Evolutionary conservation across 2,329 filamentous ascomycete genomes (phyloP), one percentile per base, ranked within the genome.

Genomic region (Alternaria sp.): DNA sequence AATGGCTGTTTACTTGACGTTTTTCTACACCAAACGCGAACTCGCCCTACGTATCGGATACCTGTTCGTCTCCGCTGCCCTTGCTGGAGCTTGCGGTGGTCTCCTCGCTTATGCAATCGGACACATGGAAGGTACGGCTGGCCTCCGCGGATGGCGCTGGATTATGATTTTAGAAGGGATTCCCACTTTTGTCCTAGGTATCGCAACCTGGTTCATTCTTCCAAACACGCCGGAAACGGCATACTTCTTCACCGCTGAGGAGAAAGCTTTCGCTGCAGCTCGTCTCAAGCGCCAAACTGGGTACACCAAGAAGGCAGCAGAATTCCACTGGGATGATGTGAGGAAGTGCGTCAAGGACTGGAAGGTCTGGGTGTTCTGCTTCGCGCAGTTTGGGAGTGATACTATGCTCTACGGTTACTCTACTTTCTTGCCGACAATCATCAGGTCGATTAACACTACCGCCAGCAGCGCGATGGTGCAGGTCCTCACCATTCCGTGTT

Each of bases 401-500:
- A 91, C 88, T 1, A 90, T 93, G 86, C 81, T 93, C 0, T 93
- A 93, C 69, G 89, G 90, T 4, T 93, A 88, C 75, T 89, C 87
- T 49, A 92, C 89, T 0, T 93, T 93, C 71, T 78, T 94, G 42
- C 91, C 91, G 0, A 92, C 90, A 4, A 93, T 94, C 64, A 92
- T 94, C 73, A 81, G 85, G 40, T 87, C 84, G 4, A 84, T 93
- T 51, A 88, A 89, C 3, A 78, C 79, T 1, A 72, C 71, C 3
- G 91, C 89, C 81, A 82, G 85, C 0, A 80, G 81, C 0, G 85
- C 89, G 0, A 82, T 90, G 69, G 85, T 91, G 5, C 90, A 93
- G 74, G 85, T 91, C 31, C 83, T 93, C 33, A 93, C 91, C 0
- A 90, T 94, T 45, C 91, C 91, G 0, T 92, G 89, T 75, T 93